These are phyloP conservation scores for Blastobotrys illinoisensis DNA, from an alignment of 1,139 yeast genomes.

Conservation along the genomic window DNA sequence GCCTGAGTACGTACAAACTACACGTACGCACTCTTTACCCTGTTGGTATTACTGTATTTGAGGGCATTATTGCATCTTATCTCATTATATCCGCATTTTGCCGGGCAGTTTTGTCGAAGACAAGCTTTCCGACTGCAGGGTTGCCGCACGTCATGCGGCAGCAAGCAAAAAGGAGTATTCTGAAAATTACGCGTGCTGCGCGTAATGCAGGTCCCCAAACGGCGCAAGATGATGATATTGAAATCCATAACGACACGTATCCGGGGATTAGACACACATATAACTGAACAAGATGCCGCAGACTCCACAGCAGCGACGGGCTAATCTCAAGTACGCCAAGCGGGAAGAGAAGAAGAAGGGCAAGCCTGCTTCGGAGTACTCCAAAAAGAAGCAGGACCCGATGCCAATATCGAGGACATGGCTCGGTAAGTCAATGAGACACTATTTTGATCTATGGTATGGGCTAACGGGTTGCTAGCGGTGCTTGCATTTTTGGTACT, in stretches of 20 bases:
- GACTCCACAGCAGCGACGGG: slow-evolving; percentile 80
- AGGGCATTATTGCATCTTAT: too few relatives aligned
- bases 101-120: too few relatives aligned
- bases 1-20: background rate
- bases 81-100: too few relatives aligned
- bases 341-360: slow-evolving; percentile 60
- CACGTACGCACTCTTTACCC: too few relatives aligned
- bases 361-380: slow-evolving; percentile 53
- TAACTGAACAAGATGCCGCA: slow-evolving; percentile 34
- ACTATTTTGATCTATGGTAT: background rate
- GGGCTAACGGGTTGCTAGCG: slow-evolving; percentile 2
- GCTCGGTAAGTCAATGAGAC: slow-evolving; percentile 42
- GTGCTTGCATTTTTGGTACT: slow-evolving; percentile 63
- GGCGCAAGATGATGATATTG: background rate
- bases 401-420: slow-evolving; percentile 55
- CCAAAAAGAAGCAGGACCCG: slow-evolving; percentile 34
- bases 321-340: slow-evolving; percentile 76
- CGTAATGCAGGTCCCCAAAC: background rate
- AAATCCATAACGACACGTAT: slow-evolving; percentile 2
- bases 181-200: background rate
- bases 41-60: too few relatives aligned
- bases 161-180: background rate
- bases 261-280: background rate
- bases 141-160: background rate
- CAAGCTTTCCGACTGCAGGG: too few relatives aligned